phyloP scores from a whole-genome alignment of 129 eudicot species.

The Tagetes patula region DNA sequence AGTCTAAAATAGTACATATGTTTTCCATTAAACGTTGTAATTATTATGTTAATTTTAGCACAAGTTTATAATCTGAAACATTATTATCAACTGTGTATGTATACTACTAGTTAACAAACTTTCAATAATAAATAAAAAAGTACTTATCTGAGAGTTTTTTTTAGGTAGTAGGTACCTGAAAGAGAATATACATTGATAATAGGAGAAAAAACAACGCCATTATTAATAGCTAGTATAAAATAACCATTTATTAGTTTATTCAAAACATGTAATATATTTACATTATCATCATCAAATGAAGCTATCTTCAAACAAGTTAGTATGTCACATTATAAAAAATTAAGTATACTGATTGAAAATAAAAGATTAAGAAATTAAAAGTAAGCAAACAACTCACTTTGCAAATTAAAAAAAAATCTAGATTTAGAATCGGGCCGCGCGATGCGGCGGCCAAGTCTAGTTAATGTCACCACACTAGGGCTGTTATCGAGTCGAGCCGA shows the following conservation, averaged over 20 bases:
- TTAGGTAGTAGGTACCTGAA: background rate
- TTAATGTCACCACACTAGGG: no score
- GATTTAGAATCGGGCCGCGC: no score
- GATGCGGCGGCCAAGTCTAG: no score
- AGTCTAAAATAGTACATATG: no score
- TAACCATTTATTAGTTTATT: background rate
- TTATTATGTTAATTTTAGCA: no score
- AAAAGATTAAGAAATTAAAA: no score
- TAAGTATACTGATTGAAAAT: background rate
- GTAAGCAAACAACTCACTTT: background rate
- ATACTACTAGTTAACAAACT: no score
- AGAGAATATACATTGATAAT: slow-evolving; percentile 3
- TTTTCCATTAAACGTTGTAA: no score
- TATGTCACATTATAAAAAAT: background rate
- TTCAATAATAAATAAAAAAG: background rate
- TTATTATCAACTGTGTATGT: no score
- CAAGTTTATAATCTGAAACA: no score
- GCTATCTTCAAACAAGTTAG: background rate
- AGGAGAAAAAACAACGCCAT: background rate
- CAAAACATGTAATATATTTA: background rate
- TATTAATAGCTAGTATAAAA: background rate
- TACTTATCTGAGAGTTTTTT: background rate
- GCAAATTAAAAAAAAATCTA: background rate
- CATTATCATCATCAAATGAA: background rate
- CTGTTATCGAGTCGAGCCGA: no score